Percentiles rank a stretch among this genome's conserved stretches.
These are phyloP conservation scores for Coemansia sp. DNA, from an alignment of 192 early-diverging fungal species.

Conservation along the genomic window DNA sequence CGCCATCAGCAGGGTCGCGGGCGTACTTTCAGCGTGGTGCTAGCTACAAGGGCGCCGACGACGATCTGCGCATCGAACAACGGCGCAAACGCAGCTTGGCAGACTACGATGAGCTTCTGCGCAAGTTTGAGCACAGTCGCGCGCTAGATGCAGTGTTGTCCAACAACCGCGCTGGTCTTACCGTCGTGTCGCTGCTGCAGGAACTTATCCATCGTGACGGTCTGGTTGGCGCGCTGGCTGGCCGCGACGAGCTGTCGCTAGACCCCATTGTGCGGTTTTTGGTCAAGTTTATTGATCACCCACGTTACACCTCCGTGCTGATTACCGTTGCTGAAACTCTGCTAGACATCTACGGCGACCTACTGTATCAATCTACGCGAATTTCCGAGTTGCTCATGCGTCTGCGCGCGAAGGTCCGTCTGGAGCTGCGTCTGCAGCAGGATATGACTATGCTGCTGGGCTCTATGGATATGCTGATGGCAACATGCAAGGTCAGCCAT, in stretches of 20 bases:
- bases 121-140: constrained; percentile 82
- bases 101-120: constrained; percentile 80
- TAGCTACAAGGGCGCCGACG: constrained; percentile 55
- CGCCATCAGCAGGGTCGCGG: constrained; percentile 61
- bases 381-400: constrained; percentile 76
- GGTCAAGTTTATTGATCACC: constrained; percentile 75
- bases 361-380: constrained; percentile 75
- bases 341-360: constrained; percentile 77
- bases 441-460: constrained; percentile 76
- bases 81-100: constrained; percentile 62
- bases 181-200: constrained; percentile 78
- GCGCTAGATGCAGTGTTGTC: constrained; percentile 84
- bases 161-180: constrained; percentile 59
- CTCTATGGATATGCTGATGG: constrained; percentile 75
- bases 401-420: constrained; percentile 68
- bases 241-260: constrained; percentile 83
- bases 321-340: constrained; percentile 72
- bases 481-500: constrained; percentile 34
- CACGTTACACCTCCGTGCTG: constrained; percentile 72
- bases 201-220: constrained; percentile 88
- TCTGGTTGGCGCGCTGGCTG: constrained; percentile 73
- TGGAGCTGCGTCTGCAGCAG: constrained; percentile 79
- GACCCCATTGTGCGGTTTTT: constrained; percentile 84
- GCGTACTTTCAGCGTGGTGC: constrained; percentile 72
- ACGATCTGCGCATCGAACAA: constrained; percentile 77